Conservation (phyloP, 176 grass and related monocot genomes). For the Hsuehochloa calcarea region DNA sequence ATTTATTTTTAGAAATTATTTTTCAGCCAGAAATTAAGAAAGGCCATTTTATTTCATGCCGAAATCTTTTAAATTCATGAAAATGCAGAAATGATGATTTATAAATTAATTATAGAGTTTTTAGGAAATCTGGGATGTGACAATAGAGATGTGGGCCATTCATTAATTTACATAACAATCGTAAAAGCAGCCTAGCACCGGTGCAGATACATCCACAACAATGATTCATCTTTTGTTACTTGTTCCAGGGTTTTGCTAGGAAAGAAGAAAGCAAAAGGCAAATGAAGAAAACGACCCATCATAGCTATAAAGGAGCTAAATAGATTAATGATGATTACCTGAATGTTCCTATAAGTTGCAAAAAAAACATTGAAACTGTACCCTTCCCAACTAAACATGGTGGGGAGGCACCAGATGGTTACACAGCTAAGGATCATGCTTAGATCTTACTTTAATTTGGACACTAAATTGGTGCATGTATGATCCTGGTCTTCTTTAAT, state of each 20-base stretch:
- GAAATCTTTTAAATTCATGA: too few species aligned
- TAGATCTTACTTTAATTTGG: constrained; percentile 12
- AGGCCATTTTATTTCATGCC: too few species aligned
- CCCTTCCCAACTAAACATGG: background rate
- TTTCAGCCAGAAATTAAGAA: too few species aligned
- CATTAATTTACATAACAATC: background rate
- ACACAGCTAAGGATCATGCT: constrained; percentile 7
- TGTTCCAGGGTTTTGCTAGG: background rate
- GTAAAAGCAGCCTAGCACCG: background rate
- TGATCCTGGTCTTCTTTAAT: background rate
- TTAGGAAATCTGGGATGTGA: too few species aligned
- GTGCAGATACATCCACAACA: background rate
- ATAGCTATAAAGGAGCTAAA: background rate
- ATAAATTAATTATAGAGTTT: too few species aligned
- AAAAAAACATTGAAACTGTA: background rate
- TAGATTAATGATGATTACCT: background rate
- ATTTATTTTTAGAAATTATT: too few species aligned
- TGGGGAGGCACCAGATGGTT: background rate
- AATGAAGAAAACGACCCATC: background rate
- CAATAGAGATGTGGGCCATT: background rate
- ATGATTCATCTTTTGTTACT: background rate
- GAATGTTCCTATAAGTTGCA: background rate
- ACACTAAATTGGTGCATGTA: background rate
- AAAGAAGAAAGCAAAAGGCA: background rate
- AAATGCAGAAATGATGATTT: too few species aligned